Conservation (phyloP, 1,284 basidiomycete genomes). For the Lignosus rhinocerotis region DNA sequence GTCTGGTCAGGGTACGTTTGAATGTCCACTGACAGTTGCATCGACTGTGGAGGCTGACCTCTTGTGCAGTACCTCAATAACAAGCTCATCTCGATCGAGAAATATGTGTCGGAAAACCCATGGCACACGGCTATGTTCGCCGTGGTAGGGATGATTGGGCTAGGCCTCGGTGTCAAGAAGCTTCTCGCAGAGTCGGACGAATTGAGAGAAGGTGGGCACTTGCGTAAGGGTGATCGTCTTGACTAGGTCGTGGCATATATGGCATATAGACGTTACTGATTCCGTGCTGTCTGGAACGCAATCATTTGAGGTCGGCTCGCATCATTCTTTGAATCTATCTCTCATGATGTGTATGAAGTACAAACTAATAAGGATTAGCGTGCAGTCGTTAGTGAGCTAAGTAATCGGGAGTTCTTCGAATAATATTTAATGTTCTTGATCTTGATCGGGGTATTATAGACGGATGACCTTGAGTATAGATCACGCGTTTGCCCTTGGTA, state of each 20-base stretch:
- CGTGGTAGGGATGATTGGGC: conserved; percentile 20
- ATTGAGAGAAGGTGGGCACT: conserved; percentile 22
- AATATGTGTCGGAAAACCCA: conserved; percentile 43
- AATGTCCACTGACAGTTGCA: background rate
- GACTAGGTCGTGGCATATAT: conserved; percentile 5
- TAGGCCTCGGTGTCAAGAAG: conserved; percentile 11
- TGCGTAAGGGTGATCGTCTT: conserved; percentile 20
- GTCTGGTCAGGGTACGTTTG: conserved; percentile 60
- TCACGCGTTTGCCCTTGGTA: too few relatives aligned
- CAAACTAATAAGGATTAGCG: too few relatives aligned
- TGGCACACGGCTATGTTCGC: conserved; percentile 31
- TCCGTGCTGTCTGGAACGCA: too few relatives aligned
- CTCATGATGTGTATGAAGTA: too few relatives aligned
- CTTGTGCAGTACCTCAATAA: conserved; percentile 50
- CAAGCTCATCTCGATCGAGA: conserved; percentile 47
- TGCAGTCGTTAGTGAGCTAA: too few relatives aligned
- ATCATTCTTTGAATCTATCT: too few relatives aligned
- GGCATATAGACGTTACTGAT: background rate
- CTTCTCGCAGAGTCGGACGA: conserved; percentile 20
- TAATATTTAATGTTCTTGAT: too few relatives aligned
- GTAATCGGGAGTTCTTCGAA: too few relatives aligned
- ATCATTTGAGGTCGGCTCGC: too few relatives aligned
- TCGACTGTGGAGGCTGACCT: background rate
- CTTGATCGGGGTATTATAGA: too few relatives aligned
- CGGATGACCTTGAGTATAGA: too few relatives aligned